Base-by-base conservation (phyloP, 495 filamentous ascomycete genomes). In the Penicillium alfredii region DNA sequence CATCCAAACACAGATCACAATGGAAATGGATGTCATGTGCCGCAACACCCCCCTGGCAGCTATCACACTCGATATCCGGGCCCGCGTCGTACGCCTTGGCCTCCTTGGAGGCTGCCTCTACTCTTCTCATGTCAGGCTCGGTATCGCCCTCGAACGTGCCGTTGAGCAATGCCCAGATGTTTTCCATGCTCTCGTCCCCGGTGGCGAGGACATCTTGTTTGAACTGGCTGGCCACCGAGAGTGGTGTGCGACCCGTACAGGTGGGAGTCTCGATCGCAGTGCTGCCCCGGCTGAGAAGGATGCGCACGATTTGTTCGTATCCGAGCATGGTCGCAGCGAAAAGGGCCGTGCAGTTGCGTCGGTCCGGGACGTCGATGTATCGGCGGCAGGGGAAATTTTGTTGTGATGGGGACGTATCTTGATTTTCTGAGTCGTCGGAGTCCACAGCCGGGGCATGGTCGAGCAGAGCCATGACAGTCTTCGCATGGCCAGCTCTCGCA, bases 291-390 rank as follows among this genome's bases (percentile, higher is more conserved):
- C 19, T 13, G 3, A 45, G 30, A 7, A 45, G 25, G 10, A 40
- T 20, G 11, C 32, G 18, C 5, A 45, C 42, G 1, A 39, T 19
- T 8, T 45, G 22, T 20, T 39, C 26, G 9, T 31, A 16, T 8
- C 29, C 42, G 20, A 35, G 40, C 4, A 40, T 10, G 26, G 42
- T 45, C 1, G 42, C 42, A 20, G 35, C 4, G 12, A 45, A 45
- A 1, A 45, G 31, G 3, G 42, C 30, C 15, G 42, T 45, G 13
- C 42, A 31, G 11, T 27, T 33, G 1, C 14, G 17, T 10, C n/a
- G 8, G n/a, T 45, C 42, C 3, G 42, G 35, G 7, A 15, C 11
- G 16, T 45, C 42, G 16, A 45, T 34, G n/a, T 16, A 35, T 3
- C 13, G 18, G 8, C n/a, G n/a, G n/a, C n/a, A n/a, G n/a, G n/a